These are phyloP conservation scores for Penicillium digitatum DNA, from an alignment of 2,329 filamentous ascomycete genomes.

Conservation along the genomic window DNA sequence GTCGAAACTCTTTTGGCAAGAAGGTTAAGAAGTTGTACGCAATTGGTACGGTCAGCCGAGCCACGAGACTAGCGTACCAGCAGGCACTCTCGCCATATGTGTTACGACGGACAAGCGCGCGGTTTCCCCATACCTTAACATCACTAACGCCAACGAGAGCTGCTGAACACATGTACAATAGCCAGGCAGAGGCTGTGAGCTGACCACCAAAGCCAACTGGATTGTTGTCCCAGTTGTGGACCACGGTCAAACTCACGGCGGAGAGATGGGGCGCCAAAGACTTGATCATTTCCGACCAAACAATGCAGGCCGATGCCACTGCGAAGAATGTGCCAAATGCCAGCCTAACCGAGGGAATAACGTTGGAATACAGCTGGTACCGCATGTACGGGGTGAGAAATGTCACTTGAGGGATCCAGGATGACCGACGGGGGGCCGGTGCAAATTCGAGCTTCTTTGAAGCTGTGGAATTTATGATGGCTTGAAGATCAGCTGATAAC, in stretches of 20 bases:
- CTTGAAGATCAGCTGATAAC: constrained; percentile 70
- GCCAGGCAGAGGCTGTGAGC: constrained; percentile 77
- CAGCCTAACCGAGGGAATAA: constrained; percentile 66
- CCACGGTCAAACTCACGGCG: constrained; percentile 57
- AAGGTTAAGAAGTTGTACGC: constrained; percentile 97
- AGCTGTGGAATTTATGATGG: constrained; percentile 75
- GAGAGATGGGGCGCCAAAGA: constrained; percentile 73
- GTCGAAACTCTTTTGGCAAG: constrained; percentile 66
- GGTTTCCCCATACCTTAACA: constrained; percentile 95
- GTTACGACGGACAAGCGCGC: constrained; percentile 82
- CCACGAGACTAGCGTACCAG: constrained; percentile 92
- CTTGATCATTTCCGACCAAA: constrained; percentile 93
- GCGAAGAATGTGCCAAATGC: constrained; percentile 64
- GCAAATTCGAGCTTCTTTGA: constrained; percentile 78
- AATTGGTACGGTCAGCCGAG: constrained; percentile 85
- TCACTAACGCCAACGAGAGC: constrained; percentile 84
- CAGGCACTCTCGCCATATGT: constrained; percentile 91
- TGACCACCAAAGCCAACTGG: constrained; percentile 85
- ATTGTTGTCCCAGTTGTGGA: constrained; percentile 67
- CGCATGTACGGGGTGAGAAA: constrained; percentile 76
- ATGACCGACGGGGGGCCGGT: constrained; percentile 53
- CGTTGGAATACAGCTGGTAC: constrained; percentile 69
- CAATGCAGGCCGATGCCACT: constrained; percentile 72
- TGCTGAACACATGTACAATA: constrained; percentile 92
- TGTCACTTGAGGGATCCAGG: constrained; percentile 53